Evolutionary conservation across 495 filamentous ascomycete genomes (phyloP), one percentile per base, ranked within the genome.

Genomic region (Acidiella bohemica): DNA sequence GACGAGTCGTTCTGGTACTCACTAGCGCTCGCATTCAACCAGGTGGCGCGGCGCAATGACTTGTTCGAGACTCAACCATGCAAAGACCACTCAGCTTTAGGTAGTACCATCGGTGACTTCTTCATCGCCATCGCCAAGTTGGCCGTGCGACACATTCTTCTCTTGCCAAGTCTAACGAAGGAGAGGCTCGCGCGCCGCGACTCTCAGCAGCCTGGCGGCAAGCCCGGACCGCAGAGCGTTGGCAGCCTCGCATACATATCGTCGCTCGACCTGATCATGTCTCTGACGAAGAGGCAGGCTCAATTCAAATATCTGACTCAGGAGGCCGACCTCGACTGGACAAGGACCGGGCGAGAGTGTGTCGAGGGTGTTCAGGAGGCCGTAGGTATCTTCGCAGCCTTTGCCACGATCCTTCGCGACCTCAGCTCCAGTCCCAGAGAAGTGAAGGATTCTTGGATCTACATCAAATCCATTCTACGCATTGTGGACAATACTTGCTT

Each of bases 371-470:
- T 43, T 3, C 18, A 8, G 6, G 30, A 32, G 3, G 41, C 35
- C 5, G 2, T 10, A 1, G 22, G 28, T 2, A 14, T 21, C 7
- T n/a, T 20, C 14, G 10, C 9, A 14, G 18, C 36, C 6, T 14
- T 46, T 20, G 42, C 40, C 1, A 22, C 4, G 7, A 10, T 39
- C 16, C 24, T 49, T 1, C 14, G 14, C 6, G 18, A 27, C 17
- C 9, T 49, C 16, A 22, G 21, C 19, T 17, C 23, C 6, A 16
- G 30, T 10, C 19, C 22, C 9, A 22, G 30, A 1, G 17, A 44
- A 19, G 24, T 49, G 13, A 44, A 33, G 18, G 35, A 40, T 31
- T 27, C 41, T 3, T 49, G 46, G 46, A 3, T 16, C 1, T n/a
- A 17, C 11, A n/a, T 48, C 2, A 9, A 38, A 12, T 13, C 5